Evolutionary conservation across 2,329 filamentous ascomycete genomes (phyloP), one percentile per base, ranked within the genome.

Genomic region (Fusarium udum): DNA sequence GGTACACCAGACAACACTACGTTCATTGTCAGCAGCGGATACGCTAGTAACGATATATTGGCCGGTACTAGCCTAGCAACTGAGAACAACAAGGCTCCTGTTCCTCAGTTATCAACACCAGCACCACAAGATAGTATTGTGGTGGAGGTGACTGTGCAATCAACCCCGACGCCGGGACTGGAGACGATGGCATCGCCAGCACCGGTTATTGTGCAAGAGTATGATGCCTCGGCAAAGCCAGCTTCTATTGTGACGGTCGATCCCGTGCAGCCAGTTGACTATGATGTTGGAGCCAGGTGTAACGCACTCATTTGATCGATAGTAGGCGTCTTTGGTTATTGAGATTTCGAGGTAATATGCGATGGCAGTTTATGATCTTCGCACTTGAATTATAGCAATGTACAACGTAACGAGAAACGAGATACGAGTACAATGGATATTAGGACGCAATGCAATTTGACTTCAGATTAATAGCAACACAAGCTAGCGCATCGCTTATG

Each of bases 151-250:
- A 62, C 67, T 0, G 34, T 63, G 1, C 63, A 69, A 14, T 48
- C 71, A 16, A 40, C 64, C 8, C 39, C 42, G 4, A 32, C 65
- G 4, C 60, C 71, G 18, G 37, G 26, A 5, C 11, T 40, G 1
- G 58, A 51, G 34, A 22, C 34, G 11, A 12, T 40, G 26, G n/a
- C 53, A 8, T n/a, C 40, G 7, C 49, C 62, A 0, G 34, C 58
- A 9, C 62, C 71, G 3, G n/a, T 67, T 1, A 20, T 49, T 6
- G 20, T 64, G 22, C 67, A 72, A 5, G 52, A 71, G 15, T 51
- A 51, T 8, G 20, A 43, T 14, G 1, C 48, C 9, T 20, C 26
- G 8, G 36, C 28, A 36, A 66, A 52, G 20, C 15, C 71, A 4
- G 36, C 45, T 24, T 22, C 67, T 7, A 8, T 45, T 7, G 61